phyloP scores from a whole-genome alignment of 805 yeast genomes.

The Candida koratica region DNA sequence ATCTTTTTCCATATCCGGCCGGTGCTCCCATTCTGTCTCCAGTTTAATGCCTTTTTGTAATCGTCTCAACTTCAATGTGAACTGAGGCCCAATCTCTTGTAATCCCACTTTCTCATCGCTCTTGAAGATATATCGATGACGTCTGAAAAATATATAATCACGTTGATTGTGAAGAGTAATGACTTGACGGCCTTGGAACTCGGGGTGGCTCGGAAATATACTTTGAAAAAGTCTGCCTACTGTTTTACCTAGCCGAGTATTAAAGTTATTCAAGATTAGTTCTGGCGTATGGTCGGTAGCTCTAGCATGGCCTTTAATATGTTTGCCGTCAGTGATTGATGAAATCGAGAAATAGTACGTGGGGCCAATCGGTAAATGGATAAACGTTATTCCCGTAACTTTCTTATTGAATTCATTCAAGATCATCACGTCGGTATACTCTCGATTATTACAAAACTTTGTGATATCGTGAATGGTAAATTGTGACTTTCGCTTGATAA shows the following conservation, averaged over 20 bases:
- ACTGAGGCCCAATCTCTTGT: constrained; percentile 96
- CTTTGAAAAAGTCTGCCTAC: constrained; percentile 91
- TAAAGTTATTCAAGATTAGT: constrained; percentile 84
- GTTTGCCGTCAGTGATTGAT: constrained; percentile 69
- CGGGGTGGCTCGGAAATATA: constrained; percentile 88
- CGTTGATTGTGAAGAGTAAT: constrained; percentile 94
- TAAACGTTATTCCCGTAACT: constrained; percentile 87
- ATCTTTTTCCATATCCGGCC: constrained; percentile 94
- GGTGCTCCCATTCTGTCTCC: constrained; percentile 94
- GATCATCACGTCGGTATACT: constrained; percentile 81
- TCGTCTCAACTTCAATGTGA: constrained; percentile 82
- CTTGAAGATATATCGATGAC: constrained; percentile 87
- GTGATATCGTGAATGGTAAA: constrained; percentile 86
- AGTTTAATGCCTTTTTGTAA: constrained; percentile 88
- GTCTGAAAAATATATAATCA: constrained; percentile 90
- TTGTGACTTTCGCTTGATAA: constrained; percentile 82
- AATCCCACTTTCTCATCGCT: constrained; percentile 91
- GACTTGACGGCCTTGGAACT: constrained; percentile 92
- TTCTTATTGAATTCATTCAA: constrained; percentile 91
- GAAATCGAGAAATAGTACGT: constrained; percentile 85
- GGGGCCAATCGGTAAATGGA: constrained; percentile 94
- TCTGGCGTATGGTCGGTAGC: constrained; percentile 92
- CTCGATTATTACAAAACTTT: constrained; percentile 73
- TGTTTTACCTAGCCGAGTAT: constrained; percentile 88
- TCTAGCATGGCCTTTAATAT: constrained; percentile 82